A percentile compares a stretch with the other conserved stretches of the same genome.
Evolutionary conservation across 192 early-diverging fungal species (phyloP).

Genomic region (Coemansia umbellata): DNA sequence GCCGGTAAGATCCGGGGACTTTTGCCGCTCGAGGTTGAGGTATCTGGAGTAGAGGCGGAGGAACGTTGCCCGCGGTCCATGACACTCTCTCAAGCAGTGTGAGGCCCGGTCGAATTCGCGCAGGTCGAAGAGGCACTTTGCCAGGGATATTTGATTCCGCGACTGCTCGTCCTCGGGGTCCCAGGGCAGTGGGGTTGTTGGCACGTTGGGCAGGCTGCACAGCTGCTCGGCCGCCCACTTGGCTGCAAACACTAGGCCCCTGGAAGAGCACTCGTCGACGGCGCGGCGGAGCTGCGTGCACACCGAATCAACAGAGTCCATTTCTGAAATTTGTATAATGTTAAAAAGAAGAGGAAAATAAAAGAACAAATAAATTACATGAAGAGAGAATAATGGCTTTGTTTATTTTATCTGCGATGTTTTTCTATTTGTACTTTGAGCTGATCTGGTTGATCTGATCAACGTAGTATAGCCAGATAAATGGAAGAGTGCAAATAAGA

Average conservation of each 20-base stretch:
- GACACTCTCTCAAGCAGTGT: slow-evolving; percentile 49
- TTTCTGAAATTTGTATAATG: neutral
- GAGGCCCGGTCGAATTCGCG: slow-evolving; percentile 68
- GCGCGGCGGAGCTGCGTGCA: slow-evolving; percentile 55
- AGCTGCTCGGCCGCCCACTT: slow-evolving; percentile 66
- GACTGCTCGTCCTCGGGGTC: slow-evolving; percentile 11
- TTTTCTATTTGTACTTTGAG: no score
- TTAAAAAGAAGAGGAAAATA: neutral
- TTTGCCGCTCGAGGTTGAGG: slow-evolving; percentile 52
- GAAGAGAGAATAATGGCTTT: no score
- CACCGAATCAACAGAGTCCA: slow-evolving; percentile 23
- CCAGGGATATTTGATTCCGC: slow-evolving; percentile 52
- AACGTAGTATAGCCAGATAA: no score
- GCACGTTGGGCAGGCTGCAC: slow-evolving; percentile 15
- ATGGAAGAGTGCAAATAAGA: no score
- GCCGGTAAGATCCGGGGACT: slow-evolving; percentile 15
- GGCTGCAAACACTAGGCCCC: slow-evolving; percentile 66
- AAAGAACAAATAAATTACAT: neutral
- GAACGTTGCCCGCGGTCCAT: slow-evolving; percentile 58
- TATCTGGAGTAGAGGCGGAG: slow-evolving; percentile 76
- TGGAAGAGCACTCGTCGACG: slow-evolving; percentile 60
- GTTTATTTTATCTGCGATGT: no score
- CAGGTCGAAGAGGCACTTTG: slow-evolving; percentile 70
- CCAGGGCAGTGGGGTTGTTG: slow-evolving; percentile 4
- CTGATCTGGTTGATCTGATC: no score